A percentile compares a stretch with the other conserved stretches of the same genome.
These are phyloP conservation scores for Coemansia sp. DNA, from an alignment of 192 early-diverging fungal species.

Conservation along the genomic window DNA sequence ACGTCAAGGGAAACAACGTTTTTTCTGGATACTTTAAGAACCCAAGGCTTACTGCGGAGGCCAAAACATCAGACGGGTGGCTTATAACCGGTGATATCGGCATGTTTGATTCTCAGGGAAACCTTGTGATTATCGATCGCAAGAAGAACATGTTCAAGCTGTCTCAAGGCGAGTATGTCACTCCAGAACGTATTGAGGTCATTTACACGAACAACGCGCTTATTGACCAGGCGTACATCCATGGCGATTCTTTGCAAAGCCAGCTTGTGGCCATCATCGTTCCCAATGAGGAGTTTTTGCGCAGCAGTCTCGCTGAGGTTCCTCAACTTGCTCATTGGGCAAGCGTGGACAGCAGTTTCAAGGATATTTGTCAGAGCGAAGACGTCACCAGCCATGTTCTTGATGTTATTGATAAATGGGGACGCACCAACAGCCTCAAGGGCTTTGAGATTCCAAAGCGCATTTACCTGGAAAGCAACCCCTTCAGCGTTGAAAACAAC, in stretches of 20 bases:
- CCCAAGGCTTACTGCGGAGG: slow-evolving; percentile 73
- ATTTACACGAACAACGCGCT: slow-evolving; percentile 58
- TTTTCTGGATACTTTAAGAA: slow-evolving; percentile 80
- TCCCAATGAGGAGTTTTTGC: slow-evolving; percentile 66
- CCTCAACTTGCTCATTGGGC: slow-evolving; percentile 22
- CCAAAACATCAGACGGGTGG: slow-evolving; percentile 80
- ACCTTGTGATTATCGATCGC: slow-evolving; percentile 75
- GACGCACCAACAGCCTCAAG: slow-evolving; percentile 61
- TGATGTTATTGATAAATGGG: slow-evolving; percentile 56
- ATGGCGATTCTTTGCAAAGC: slow-evolving; percentile 81
- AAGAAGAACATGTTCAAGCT: slow-evolving; percentile 87
- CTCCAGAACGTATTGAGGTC: slow-evolving; percentile 84
- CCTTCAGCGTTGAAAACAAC: slow-evolving; percentile 78
- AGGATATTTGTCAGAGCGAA: slow-evolving; percentile 61
- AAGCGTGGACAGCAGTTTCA: slow-evolving; percentile 32
- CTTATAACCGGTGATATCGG: slow-evolving; percentile 83
- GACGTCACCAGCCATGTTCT: slow-evolving; percentile 57
- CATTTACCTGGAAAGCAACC: slow-evolving; percentile 63
- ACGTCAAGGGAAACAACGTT: slow-evolving; percentile 73
- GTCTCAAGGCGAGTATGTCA: slow-evolving; percentile 73
- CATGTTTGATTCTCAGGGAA: slow-evolving; percentile 64
- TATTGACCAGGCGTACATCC: slow-evolving; percentile 69
- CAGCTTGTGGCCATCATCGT: slow-evolving; percentile 76
- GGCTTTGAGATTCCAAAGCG: slow-evolving; percentile 76
- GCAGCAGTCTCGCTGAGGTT: slow-evolving; percentile 44